These are phyloP conservation scores for Cercospora citrullina DNA, from an alignment of 2,329 filamentous ascomycete genomes.

Conservation along the genomic window DNA sequence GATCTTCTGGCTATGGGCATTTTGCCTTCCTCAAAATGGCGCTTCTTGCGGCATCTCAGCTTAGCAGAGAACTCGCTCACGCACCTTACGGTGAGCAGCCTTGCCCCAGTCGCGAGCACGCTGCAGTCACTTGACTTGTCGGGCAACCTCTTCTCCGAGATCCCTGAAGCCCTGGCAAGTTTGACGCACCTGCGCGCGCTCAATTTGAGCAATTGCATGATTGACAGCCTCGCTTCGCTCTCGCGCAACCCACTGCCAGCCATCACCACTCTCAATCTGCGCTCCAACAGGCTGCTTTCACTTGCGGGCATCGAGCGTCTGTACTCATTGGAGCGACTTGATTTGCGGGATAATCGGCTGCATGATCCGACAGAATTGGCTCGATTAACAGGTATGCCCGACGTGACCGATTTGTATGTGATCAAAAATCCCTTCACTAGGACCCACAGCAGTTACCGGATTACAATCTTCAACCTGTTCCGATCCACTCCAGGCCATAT, in stretches of 20 bases:
- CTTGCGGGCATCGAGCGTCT: constrained; percentile 88
- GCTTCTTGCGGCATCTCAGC: constrained; percentile 88
- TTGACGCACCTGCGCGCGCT: constrained; percentile 86
- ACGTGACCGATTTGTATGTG: constrained; percentile 90
- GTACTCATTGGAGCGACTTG: constrained; percentile 82
- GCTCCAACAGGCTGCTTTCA: constrained; percentile 81
- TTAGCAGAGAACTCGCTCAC: constrained; percentile 89
- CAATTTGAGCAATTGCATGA: constrained; percentile 97
- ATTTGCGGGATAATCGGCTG: constrained; percentile 85
- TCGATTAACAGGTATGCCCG: constrained; percentile 83
- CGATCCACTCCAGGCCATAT: constrained; percentile 83
- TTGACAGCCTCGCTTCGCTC: constrained; percentile 86
- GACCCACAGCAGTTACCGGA: constrained; percentile 79
- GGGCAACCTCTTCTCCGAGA: constrained; percentile 87
- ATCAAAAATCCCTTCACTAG: constrained; percentile 88
- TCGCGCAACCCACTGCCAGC: constrained; percentile 84
- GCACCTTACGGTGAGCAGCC: constrained; percentile 70
- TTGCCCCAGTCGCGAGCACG: constrained; percentile 81
- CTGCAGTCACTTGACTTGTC: constrained; percentile 91
- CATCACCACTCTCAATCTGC: constrained; percentile 88
- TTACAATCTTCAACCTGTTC: constrained; percentile 96
- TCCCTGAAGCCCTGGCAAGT: constrained; percentile 85
- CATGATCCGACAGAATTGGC: constrained; percentile 91
- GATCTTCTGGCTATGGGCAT: constrained; percentile 72
- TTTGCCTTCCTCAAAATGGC: constrained; percentile 86